These are phyloP conservation scores for Chlamydomonas schloesseri DNA, from an alignment of 139 green algal species.

Conservation along the genomic window DNA sequence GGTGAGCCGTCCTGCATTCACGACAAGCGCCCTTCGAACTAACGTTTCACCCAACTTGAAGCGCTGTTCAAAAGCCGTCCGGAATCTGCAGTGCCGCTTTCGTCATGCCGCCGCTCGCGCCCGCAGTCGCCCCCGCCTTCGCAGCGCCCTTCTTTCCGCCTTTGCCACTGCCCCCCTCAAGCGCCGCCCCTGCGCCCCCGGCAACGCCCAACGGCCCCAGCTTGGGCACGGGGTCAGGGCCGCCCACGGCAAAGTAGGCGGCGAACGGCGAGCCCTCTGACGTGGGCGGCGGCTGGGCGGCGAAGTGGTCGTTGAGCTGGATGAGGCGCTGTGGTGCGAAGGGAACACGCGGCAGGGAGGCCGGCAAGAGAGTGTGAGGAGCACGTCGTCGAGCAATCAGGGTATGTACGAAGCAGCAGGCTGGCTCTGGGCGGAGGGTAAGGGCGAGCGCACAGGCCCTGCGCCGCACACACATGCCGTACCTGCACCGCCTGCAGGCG, in stretches of 20 bases:
- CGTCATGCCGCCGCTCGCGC: too few relatives aligned
- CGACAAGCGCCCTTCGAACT: too few relatives aligned
- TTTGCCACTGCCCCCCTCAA: not conserved
- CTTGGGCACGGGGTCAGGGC: not conserved
- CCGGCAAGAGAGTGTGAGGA: not conserved
- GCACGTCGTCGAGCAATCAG: too few relatives aligned
- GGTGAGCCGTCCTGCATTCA: too few relatives aligned
- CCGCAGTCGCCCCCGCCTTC: too few relatives aligned
- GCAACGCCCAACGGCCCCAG: conserved; percentile 1
- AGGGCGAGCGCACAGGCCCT: too few relatives aligned
- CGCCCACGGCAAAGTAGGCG: conserved; percentile 19
- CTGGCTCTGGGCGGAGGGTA: too few relatives aligned
- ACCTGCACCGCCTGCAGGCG: conserved; percentile 36
- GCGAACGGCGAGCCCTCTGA: conserved; percentile 39
- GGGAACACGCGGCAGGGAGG: not conserved
- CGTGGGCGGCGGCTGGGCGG: not conserved
- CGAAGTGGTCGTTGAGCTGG: conserved; percentile 33
- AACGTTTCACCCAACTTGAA: too few relatives aligned
- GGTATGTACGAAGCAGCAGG: too few relatives aligned
- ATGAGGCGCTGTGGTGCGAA: conserved; percentile 34
- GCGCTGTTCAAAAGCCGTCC: not conserved
- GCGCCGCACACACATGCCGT: too few relatives aligned
- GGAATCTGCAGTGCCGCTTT: not conserved
- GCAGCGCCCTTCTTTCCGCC: not conserved
- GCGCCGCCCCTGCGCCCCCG: not conserved